Base-by-base conservation (phyloP, 139 green algal genomes). In the Coccomyxa sp. region DNA sequence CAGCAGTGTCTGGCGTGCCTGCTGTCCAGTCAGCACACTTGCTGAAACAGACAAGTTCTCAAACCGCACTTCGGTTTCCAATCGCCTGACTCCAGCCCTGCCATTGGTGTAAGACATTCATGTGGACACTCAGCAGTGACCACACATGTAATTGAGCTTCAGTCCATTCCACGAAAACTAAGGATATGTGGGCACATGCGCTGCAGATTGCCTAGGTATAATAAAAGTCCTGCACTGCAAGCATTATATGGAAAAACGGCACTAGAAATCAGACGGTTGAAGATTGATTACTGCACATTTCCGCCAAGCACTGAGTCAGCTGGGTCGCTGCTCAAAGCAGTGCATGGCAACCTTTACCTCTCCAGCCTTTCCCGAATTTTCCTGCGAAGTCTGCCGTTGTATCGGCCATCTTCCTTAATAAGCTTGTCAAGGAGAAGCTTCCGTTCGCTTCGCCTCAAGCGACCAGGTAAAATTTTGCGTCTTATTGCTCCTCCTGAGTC, bases 21-120 rank as follows among this genome's bases (percentile, higher is more conserved):
- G 76, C 23, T 79, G 80, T 51, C 87, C 87, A 0, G 88, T 76
- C 45, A 79, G 76, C 25, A 90, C 84, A 12, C 80, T 78, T 31
- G 83, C 84, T 28, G 82, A 71, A 27, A 88, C 74, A 31, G 66
- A 77, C 38, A 90, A 63, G 38, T 88, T 67, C 45, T 79, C 67
- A 30, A 84, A 90, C 71, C 81, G 68, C 14, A 90, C 87, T 74
- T 88, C 87, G 0, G 85, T 81, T 0, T 16, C 38, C 10, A 79
- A 71, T 67, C 80, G 59, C 27, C 81, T 58, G 71, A 89, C 77
- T 27, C 86, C 86, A 57, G 76, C 86, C 76, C 86, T 87, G 86
- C 66, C 17, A 68, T 15, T 9, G 15, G 28, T 28, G 58, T 0
- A 28, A 66, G 80, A 58, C 77, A 81, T 28, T 51, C 38, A 51